Evolutionary conservation across 2,329 filamentous ascomycete species (phyloP), one percentile per base, ranked within the genome.

Genomic region (Fusarium continuum): DNA sequence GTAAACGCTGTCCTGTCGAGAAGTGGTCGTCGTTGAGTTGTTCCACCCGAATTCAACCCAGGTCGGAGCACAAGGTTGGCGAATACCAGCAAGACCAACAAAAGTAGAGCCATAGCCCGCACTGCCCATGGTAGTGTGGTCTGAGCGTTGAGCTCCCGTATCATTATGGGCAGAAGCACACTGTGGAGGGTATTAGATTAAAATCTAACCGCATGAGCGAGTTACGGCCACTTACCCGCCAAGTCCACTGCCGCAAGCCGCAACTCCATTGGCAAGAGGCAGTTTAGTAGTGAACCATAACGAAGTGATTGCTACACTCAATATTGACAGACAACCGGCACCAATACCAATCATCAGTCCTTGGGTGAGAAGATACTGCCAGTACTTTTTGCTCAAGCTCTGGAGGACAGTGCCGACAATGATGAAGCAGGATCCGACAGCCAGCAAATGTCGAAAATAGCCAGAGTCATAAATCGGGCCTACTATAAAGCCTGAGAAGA

Each of bases 331-430:
- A 32, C 93, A 82, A 2, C 90, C 90, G 2, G 86, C 87, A 3
- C 88, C 89, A 2, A 90, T 62, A 7, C 92, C 92, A 41, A 86
- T 85, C 5, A 94, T 76, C 2, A 95, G 72, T 3, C 91, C 90
- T 65, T 93, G 92, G 5, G 85, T 83, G 14, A 96, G 78, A 74
- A 96, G 85, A 70, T 94, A 94, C 41, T 95, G 91, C 88, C 89
- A 94, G 70, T 91, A 91, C 66, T 85, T 31, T 3, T 39, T 44
- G 8, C 65, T 46, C 2, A 70, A 29, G 13, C 68, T 70, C 7
- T 70, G 68, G 1, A 70, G 29, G 0, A 69, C 38, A 1, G 57
- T 67, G 0, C 68, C 68, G 6, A 62, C 16, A 5, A 70, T 53
- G 2, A 70, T 60, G 0, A 70, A 55, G 10, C 40, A 17, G 2